Conservation (phyloP, 2,329 filamentous ascomycete genomes). For the Pleoardoris graminearum region DNA sequence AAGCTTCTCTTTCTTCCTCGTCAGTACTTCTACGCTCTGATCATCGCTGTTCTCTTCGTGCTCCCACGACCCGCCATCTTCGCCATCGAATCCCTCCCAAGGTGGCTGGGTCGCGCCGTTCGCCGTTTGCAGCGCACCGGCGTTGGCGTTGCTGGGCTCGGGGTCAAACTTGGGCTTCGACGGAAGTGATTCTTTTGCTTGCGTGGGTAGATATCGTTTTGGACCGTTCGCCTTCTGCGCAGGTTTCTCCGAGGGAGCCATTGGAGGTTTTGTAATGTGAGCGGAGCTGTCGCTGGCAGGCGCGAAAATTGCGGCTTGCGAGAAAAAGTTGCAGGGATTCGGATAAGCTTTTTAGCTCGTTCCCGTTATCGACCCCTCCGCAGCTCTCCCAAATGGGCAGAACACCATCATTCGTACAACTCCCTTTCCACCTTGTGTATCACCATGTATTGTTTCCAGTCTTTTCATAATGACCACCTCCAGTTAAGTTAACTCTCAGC, state of each 20-base stretch:
- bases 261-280: conserved; percentile 21
- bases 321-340: conserved; percentile 41
- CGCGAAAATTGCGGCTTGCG: conserved; percentile 30
- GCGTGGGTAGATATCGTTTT: conserved; percentile 26
- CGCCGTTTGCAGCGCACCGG: conserved; percentile 26
- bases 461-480: too few species aligned
- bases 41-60: conserved; percentile 21
- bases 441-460: too few species aligned
- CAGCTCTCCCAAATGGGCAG: background rate
- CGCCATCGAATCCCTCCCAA: conserved; percentile 33
- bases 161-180: conserved; percentile 24
- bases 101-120: conserved; percentile 22
- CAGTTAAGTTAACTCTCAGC: too few species aligned
- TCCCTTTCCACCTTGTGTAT: background rate
- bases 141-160: conserved; percentile 28
- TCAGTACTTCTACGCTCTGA: conserved; percentile 24
- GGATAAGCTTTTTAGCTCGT: conserved; percentile 20
- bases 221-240: too few species aligned
- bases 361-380: conserved; percentile 16
- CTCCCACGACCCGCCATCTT: conserved; percentile 4
- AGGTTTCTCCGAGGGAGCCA: conserved; percentile 41
- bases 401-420: background rate
- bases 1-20: conserved; percentile 29
- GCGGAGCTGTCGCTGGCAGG: conserved; percentile 16
- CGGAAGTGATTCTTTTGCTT: conserved; percentile 14